Evolutionary conservation across 257 asterid genomes (phyloP), one percentile per base, ranked within the genome.

Genomic region (Solanum pinnatisectum): DNA sequence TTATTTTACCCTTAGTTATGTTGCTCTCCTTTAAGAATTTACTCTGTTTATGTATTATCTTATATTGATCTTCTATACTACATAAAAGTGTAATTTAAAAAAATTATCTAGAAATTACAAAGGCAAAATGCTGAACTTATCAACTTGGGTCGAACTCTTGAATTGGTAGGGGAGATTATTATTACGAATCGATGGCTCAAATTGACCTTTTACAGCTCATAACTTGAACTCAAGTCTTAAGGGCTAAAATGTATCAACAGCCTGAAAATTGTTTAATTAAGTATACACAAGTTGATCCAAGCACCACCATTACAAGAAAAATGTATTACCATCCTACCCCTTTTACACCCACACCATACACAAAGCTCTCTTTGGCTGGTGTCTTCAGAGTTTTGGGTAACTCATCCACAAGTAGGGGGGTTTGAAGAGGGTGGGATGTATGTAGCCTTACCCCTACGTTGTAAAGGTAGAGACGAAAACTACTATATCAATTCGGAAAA

Each of bases 211-310:
- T 30, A 30, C 23, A 2, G 25, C 1, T 4, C 5, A n/a, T 1
- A 70, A 70, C 39, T 70, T 23, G 0, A 56, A 56, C 65, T 56
- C 4, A 0, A 70, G 76, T 1, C 6, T 30, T 39, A 6, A 0
- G 20, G 37, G 12, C 12, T 6, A 60, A 70, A 70, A 70, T 27
- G 39, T 15, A 70, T 27, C 15, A 13, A 32, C 36, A 63, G 14
- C 32, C 3, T 13, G 22, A 27, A 33, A 72, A 35, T 0, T 16
- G 14, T 71, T 35, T 56, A 35, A 20, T 9, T 35, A 11, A 72
- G 25, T 0, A 5, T 18, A 16, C 5, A 0, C 25, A 33, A 33
- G 1, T 16, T 1, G 40, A 72, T 20, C 0, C 42, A 2, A 72
- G 5, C 44, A 68, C 23, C 22, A 68, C 5, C 35, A 0, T 25